Conservation (phyloP, 2,329 filamentous ascomycete genomes). For the Botryosphaeria agaves region DNA sequence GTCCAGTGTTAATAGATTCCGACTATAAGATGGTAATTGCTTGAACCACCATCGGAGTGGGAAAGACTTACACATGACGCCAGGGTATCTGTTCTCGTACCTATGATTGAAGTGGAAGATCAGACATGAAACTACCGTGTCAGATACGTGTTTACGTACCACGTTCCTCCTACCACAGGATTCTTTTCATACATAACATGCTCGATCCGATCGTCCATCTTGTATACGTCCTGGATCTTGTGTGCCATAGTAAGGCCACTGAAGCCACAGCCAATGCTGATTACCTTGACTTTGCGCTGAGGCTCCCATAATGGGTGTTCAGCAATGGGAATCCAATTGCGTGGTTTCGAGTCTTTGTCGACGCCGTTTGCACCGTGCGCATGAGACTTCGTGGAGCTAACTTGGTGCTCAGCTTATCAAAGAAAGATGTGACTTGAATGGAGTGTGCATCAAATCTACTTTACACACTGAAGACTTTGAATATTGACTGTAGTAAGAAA, state of each 20-base stretch:
- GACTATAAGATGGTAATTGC: neutral
- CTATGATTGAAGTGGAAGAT: too few species aligned
- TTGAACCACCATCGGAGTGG: slow-evolving; percentile 12
- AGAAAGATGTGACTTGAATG: too few species aligned
- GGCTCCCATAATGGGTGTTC: neutral
- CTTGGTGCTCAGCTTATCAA: too few species aligned
- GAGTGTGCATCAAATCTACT: too few species aligned
- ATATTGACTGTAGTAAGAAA: too few species aligned
- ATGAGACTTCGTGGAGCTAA: too few species aligned
- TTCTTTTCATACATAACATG: slow-evolving; percentile 13
- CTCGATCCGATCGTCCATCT: slow-evolving; percentile 15
- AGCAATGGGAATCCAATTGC: neutral
- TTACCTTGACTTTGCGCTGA: neutral
- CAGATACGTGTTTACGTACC: neutral
- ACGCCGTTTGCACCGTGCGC: too few species aligned
- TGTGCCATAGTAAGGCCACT: neutral
- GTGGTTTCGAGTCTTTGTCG: too few species aligned
- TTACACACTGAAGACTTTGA: too few species aligned
- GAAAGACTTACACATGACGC: too few species aligned
- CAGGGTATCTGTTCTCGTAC: slow-evolving; percentile 18
- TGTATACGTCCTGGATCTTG: slow-evolving; percentile 7
- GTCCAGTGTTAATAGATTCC: neutral
- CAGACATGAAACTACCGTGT: too few species aligned
- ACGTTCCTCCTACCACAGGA: neutral
- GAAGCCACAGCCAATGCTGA: neutral